Percentiles rank a stretch among this genome's conserved stretches.
Conservation (phyloP, 352 stramenopile genomes). For the Pythium monospermum region DNA sequence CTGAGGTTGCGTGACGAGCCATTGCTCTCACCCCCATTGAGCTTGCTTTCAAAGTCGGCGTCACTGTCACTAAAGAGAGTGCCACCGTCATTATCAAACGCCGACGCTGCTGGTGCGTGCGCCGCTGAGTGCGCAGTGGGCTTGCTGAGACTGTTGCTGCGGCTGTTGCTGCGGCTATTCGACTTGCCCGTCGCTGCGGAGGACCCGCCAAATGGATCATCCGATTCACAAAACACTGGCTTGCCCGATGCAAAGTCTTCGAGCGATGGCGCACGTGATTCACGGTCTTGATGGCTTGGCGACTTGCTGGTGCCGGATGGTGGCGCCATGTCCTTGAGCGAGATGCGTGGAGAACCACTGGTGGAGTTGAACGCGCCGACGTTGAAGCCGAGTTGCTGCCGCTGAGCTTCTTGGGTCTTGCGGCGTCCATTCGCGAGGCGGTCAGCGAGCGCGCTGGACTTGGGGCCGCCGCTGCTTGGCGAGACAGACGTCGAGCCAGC, state of each 20-base stretch:
- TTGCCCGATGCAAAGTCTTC: conserved; percentile 50
- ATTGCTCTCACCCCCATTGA: conserved; percentile 8
- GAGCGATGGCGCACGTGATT: conserved; percentile 22
- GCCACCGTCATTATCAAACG: conserved; percentile 17
- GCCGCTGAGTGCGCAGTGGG: neutral
- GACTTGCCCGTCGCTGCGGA: conserved; percentile 5
- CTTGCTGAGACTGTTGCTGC: conserved; percentile 5
- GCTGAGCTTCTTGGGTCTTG: conserved; percentile 66
- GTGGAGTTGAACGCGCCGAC: conserved; percentile 42
- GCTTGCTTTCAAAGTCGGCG: conserved; percentile 24
- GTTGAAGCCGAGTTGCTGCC: conserved; percentile 54
- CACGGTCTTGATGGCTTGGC: conserved; percentile 10
- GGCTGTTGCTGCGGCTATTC: conserved; percentile 12
- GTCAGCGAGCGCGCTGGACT: conserved; percentile 59
- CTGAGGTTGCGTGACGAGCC: conserved; percentile 12
- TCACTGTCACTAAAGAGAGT: conserved; percentile 16
- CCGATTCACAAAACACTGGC: conserved; percentile 16
- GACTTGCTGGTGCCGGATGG: neutral
- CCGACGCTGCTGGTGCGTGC: conserved; percentile 7
- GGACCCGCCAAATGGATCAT: conserved; percentile 17
- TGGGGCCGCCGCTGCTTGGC: conserved; percentile 19
- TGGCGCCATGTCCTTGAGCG: conserved; percentile 49
- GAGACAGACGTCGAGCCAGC: neutral
- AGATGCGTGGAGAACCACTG: conserved; percentile 36
- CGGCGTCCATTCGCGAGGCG: conserved; percentile 55